phyloP scores from a whole-genome alignment of 768 basidiomycete species.

The Naganishia kalamii region DNA sequence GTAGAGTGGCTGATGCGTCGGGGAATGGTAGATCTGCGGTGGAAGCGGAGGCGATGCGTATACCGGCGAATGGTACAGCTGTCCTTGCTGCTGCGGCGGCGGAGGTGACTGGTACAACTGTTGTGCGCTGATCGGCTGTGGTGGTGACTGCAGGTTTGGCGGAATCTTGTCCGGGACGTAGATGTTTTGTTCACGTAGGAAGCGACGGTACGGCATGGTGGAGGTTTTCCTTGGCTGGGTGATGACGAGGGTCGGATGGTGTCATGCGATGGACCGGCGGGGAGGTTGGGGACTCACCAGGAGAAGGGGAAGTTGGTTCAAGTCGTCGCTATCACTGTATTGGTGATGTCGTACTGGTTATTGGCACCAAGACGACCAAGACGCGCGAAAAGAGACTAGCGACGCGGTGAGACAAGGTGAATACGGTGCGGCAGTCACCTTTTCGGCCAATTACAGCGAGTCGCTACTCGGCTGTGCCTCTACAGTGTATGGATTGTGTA shows the following conservation, averaged over 20 bases:
- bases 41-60: background rate
- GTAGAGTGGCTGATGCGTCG: background rate
- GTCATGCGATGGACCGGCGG: no score
- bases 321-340: no score
- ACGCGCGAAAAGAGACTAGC: no score
- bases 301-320: background rate
- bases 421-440: no score
- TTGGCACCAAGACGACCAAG: no score
- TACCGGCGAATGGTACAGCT: background rate
- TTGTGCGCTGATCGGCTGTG: background rate
- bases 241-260: no score
- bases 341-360: no score
- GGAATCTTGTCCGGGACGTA: background rate
- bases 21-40: background rate
- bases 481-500: no score
- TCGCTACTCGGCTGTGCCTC: no score
- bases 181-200: conserved; percentile 12
- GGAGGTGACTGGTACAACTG: conserved; percentile 1
- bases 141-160: conserved; percentile 2
- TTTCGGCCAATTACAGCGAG: no score
- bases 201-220: conserved; percentile 9
- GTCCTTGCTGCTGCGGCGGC: background rate
- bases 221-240: no score
- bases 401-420: no score
- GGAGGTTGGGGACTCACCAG: background rate